Conservation (phyloP, 805 yeast genomes). For the Saccharomycopsis sp. region DNA sequence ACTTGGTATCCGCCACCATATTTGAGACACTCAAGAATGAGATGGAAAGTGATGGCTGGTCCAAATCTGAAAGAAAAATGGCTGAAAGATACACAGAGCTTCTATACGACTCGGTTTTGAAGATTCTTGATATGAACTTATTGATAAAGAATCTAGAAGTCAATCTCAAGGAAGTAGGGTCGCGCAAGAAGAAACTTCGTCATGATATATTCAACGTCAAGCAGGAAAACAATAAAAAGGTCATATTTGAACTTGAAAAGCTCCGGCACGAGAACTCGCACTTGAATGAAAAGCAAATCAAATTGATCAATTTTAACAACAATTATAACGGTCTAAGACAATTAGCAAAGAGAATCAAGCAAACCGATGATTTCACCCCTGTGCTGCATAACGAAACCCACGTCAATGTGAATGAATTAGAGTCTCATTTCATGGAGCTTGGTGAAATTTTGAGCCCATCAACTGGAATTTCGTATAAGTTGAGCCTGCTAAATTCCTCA, state of each 20-base stretch:
- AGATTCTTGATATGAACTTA: slow-evolving; percentile 14
- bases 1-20: slow-evolving; percentile 7
- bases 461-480: slow-evolving; percentile 9
- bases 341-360: not conserved
- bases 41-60: too few species aligned
- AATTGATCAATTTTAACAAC: not conserved
- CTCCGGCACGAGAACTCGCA: slow-evolving; percentile 6
- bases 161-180: not conserved
- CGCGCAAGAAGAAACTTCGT: slow-evolving; percentile 2
- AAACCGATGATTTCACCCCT: too few species aligned
- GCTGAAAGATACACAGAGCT: slow-evolving; percentile 8
- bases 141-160: slow-evolving; percentile 2
- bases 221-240: slow-evolving; percentile 3
- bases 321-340: slow-evolving; percentile 1
- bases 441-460: slow-evolving; percentile 7
- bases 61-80: too few species aligned
- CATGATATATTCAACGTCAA: slow-evolving; percentile 3
- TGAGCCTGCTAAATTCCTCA: slow-evolving; percentile 12
- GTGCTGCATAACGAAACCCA: too few species aligned
- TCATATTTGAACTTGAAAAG: slow-evolving; percentile 3
- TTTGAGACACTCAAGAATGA: slow-evolving; percentile 11
- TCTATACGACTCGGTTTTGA: slow-evolving; percentile 6
- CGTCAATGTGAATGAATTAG: not conserved
- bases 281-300: slow-evolving; percentile 1
- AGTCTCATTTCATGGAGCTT: slow-evolving; percentile 1